These are phyloP conservation scores for Melampsora americana DNA, from an alignment of 1,284 basidiomycete genomes.

Conservation along the genomic window DNA sequence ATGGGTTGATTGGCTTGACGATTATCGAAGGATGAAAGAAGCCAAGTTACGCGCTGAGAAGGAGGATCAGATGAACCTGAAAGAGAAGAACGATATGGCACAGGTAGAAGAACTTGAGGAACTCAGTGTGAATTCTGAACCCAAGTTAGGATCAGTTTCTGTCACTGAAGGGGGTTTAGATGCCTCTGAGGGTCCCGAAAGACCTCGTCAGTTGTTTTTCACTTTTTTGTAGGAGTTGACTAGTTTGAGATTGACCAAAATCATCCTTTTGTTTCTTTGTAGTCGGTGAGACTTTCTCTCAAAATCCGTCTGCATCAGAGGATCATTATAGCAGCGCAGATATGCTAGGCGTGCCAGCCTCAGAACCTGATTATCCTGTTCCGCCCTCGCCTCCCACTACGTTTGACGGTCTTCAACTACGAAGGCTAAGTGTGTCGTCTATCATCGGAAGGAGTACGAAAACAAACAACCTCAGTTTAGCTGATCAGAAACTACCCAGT, in stretches of 20 bases:
- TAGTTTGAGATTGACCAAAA: no score
- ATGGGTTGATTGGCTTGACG: constrained; percentile 63
- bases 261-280: not conserved
- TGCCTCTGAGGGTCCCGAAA: not conserved
- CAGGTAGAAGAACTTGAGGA: no score
- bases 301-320: not conserved
- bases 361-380: constrained; percentile 4
- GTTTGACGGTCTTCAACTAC: not conserved
- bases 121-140: no score
- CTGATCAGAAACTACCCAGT: not conserved
- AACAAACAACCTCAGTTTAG: not conserved
- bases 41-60: constrained; percentile 59
- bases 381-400: constrained; percentile 6
- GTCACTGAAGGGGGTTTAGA: no score
- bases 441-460: not conserved
- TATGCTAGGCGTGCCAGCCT: not conserved
- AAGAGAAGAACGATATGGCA: no score
- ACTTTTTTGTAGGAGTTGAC: not conserved
- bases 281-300: not conserved
- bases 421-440: not conserved
- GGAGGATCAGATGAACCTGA: constrained; percentile 16
- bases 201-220: not conserved
- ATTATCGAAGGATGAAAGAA: constrained; percentile 61
- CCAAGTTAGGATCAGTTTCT: no score
- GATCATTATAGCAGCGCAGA: not conserved